A percentile compares a stretch with the other conserved stretches of the same genome.
phyloP scores from a whole-genome alignment of 768 basidiomycete genomes.

The Russula sp. region DNA sequence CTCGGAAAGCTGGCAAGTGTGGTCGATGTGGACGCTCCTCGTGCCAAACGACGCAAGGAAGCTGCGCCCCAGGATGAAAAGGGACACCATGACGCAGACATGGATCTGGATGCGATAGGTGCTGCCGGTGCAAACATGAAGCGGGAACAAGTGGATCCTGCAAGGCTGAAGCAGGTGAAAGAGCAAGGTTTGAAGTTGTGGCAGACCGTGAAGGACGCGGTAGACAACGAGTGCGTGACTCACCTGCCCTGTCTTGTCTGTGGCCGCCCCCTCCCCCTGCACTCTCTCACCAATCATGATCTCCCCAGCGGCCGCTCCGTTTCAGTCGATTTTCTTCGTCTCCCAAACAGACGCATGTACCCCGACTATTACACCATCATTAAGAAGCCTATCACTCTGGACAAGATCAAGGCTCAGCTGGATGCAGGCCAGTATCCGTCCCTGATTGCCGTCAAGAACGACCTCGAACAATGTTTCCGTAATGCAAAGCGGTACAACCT shows the following conservation, averaged over 20 bases:
- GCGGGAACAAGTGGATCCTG: conserved; percentile 25
- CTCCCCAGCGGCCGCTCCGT: conserved; percentile 51
- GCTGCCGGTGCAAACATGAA: conserved; percentile 25
- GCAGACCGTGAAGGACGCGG: conserved; percentile 74
- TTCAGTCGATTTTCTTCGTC: conserved; percentile 57
- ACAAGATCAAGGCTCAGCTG: conserved; percentile 80
- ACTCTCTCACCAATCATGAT: conserved; percentile 24
- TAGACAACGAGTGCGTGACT: conserved; percentile 81
- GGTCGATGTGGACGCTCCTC: conserved; percentile 40
- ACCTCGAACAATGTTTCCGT: conserved; percentile 71
- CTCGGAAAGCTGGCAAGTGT: conserved; percentile 33
- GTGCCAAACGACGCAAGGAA: conserved; percentile 46
- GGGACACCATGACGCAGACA: conserved; percentile 37
- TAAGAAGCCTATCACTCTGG: conserved; percentile 74
- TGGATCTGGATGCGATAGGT: conserved; percentile 29
- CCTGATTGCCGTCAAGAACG: conserved; percentile 58
- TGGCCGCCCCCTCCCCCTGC: not conserved
- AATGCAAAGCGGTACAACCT: conserved; percentile 81
- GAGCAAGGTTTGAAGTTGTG: conserved; percentile 67
- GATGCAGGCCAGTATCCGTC: conserved; percentile 52
- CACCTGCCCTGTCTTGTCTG: conserved; percentile 24
- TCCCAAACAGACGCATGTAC: conserved; percentile 65
- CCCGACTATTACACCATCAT: conserved; percentile 85
- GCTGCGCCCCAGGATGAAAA: conserved; percentile 30
- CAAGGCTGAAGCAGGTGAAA: conserved; percentile 36